phyloP scores from a whole-genome alignment of 495 filamentous ascomycete genomes.

The Aspergillus steynii region DNA sequence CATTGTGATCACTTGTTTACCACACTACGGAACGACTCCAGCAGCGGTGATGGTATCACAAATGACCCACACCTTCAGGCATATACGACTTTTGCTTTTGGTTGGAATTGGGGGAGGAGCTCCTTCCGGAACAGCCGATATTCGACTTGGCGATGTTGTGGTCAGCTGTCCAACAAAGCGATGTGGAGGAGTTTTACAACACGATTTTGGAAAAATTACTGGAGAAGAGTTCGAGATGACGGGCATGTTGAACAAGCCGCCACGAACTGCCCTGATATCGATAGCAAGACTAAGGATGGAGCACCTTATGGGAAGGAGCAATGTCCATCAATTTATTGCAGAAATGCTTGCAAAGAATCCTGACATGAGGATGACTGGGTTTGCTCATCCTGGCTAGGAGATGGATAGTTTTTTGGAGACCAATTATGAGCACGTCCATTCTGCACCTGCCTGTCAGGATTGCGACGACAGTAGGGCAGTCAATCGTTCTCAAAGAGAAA shows the following conservation, averaged over 20 bases:
- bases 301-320: conserved; percentile 19
- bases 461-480: conserved; percentile 18
- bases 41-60: too few relatives aligned
- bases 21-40: too few relatives aligned
- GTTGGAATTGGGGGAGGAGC: conserved; percentile 45
- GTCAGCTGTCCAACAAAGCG: neutral
- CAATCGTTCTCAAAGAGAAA: conserved; percentile 9
- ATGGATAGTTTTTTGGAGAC: conserved; percentile 23
- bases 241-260: conserved; percentile 23
- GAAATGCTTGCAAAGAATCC: conserved; percentile 21
- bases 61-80: too few relatives aligned
- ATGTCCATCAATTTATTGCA: conserved; percentile 26
- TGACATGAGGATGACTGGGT: conserved; percentile 12
- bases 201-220: conserved; percentile 4
- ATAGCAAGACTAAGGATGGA: conserved; percentile 20
- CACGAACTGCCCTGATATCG: conserved; percentile 16
- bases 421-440: conserved; percentile 18
- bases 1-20: too few relatives aligned
- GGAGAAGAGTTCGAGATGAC: neutral
- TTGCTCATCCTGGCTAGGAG: conserved; percentile 12
- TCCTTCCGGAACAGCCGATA: conserved; percentile 17
- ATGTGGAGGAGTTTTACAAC: neutral
- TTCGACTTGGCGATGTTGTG: conserved; percentile 32
- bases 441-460: conserved; percentile 13
- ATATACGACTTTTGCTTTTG: conserved; percentile 11